Base-by-base conservation (phyloP, 495 filamentous ascomycete genomes). In the Podospora bellae-mahoneyi region DNA sequence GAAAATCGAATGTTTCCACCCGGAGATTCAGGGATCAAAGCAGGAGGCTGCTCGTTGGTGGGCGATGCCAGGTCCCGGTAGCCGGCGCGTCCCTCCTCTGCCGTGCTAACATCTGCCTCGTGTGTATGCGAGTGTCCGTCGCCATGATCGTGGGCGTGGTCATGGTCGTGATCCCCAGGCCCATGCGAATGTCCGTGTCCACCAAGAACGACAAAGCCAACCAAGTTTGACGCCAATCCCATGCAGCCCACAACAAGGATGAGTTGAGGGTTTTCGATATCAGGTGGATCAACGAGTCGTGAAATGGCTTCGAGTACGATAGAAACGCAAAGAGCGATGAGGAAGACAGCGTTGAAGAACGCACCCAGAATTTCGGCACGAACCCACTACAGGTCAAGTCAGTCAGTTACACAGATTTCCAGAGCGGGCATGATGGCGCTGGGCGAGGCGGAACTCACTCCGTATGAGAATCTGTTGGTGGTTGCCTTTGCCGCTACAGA, bases 331-430 rank as follows among this genome's bases (percentile, higher is more conserved):
- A 99, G 84, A 0, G 95, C 95, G 72, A 99, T 93, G 58, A 99
- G 83, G 79, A 99, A 99, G 3, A 98, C 94, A 66, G 96, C 95
- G 72, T 99, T 99, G 74, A 97, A 89, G 62, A 97, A 85, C 19
- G 95, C 95, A 75, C 95, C 95, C 7, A 99, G 85, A 19, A 96
- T 97, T 84, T 99, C 95, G n/a, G 95, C 95, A 59, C 96, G 91
- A 84, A 97, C 89, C 92, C 93, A 99, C 74, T 77, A 48, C 84
- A 90, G 72, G 30, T 16, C 6, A 44, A 27, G 67, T 66, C 60
- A 73, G 60, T 27, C 19, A 16, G 6, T 59, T 18, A 18, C 28
- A 6, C 20, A 20, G 26, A 9, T 48, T 16, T 10, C 13, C 9
- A 3, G 9, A 48, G 15, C 39, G 39, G 39, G 39, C 13, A 10